Conservation (phyloP, 805 yeast genomes). For the Starmerella cellae region DNA sequence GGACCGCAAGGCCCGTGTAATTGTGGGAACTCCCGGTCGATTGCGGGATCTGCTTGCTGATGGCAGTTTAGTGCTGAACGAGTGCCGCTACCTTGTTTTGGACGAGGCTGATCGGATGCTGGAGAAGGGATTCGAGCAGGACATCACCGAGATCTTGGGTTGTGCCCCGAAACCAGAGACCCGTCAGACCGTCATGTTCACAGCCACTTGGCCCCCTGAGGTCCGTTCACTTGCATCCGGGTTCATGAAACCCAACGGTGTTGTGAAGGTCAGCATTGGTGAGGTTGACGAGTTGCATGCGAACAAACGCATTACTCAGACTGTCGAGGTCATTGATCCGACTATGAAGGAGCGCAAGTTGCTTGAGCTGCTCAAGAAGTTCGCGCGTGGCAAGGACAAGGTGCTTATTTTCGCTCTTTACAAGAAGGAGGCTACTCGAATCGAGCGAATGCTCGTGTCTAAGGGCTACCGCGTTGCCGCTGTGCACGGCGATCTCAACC, state of each 20-base stretch:
- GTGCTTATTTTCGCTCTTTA: conserved; percentile 85
- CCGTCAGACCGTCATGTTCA: conserved; percentile 93
- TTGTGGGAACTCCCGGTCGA: conserved; percentile 98
- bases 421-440: conserved; percentile 90
- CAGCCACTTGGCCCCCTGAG: conserved; percentile 99
- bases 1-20: conserved; percentile 48
- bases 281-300: conserved; percentile 89
- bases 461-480: conserved; percentile 79
- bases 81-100: conserved; percentile 64
- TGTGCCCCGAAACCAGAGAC: conserved; percentile 33
- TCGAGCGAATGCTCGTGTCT: conserved; percentile 59
- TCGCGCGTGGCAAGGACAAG: conserved; percentile 51
- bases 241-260: conserved; percentile 51
- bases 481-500: conserved; percentile 90
- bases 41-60: conserved; percentile 80
- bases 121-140: conserved; percentile 96
- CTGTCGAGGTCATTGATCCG: conserved; percentile 84
- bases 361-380: conserved; percentile 55
- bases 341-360: conserved; percentile 66
- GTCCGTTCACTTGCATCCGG: conserved; percentile 82
- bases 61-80: conserved; percentile 59
- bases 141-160: conserved; percentile 70
- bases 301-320: conserved; percentile 82
- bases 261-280: conserved; percentile 88
- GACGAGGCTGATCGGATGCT: conserved; percentile 99